Evolutionary conservation across 257 asterid species (phyloP).

Genomic region (Scutellaria galericulata): DNA sequence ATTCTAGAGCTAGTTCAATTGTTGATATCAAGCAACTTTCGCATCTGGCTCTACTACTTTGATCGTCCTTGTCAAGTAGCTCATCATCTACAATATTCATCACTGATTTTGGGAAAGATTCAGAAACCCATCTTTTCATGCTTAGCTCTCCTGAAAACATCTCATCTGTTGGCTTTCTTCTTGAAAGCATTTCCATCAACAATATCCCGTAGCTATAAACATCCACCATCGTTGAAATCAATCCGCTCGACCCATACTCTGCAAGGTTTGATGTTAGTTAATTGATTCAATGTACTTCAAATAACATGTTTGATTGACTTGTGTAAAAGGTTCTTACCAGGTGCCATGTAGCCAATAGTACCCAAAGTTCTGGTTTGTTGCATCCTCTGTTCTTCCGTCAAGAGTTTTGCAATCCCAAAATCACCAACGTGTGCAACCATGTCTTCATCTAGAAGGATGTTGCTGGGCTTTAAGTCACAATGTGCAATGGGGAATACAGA

Average conservation of each 20-base stretch:
- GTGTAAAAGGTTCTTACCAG: slow-evolving; percentile 19
- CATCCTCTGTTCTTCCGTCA: slow-evolving; percentile 19
- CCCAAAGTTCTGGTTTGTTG: slow-evolving; percentile 22
- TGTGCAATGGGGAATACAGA: slow-evolving; percentile 3
- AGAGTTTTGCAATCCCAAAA: slow-evolving; percentile 29
- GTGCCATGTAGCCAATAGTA: slow-evolving; percentile 30
- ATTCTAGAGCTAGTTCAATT: not conserved
- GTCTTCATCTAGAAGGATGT: slow-evolving; percentile 29
- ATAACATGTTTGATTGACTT: not conserved
- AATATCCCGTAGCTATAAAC: slow-evolving; percentile 34
- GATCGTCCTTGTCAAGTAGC: not conserved
- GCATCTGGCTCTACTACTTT: not conserved
- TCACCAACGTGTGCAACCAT: slow-evolving; percentile 30
- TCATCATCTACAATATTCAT: not conserved
- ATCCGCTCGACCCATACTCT: slow-evolving; percentile 37
- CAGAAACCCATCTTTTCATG: slow-evolving; percentile 29
- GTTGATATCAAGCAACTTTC: slow-evolving; percentile 3
- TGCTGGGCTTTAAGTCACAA: slow-evolving; percentile 28
- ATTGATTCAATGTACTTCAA: not conserved
- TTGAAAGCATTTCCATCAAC: slow-evolving; percentile 31
- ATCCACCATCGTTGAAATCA: slow-evolving; percentile 28
- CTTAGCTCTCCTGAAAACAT: slow-evolving; percentile 29
- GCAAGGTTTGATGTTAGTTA: not conserved
- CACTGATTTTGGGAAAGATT: not conserved
- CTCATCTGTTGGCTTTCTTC: slow-evolving; percentile 27